Evolutionary conservation across 495 filamentous ascomycete species (phyloP), one percentile per base, ranked within the genome.

Genomic region (Xanthoparmelia taractica): DNA sequence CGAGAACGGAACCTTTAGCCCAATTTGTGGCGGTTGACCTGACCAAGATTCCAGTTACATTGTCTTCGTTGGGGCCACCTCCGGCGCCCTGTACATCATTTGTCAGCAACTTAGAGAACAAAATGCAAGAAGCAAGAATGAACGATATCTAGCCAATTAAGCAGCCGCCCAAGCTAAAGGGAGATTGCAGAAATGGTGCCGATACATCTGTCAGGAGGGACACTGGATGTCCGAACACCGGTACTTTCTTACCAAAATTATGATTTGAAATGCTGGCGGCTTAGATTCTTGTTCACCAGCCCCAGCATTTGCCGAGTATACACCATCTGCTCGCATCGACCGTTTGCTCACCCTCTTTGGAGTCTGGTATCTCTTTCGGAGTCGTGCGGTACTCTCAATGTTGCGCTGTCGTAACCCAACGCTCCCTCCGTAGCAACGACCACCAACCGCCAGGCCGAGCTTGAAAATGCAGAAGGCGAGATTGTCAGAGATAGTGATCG

Each of bases 11-110:
- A 37, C 87, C 85, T 68, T 83, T 87, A 29, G 80, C 70, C 94
- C 94, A 98, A 47, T 80, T 79, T 38, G 85, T 83, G n/a, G 85
- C 78, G 11, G 85, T 80, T 3, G 92, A 92, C 55, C 93, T 88
- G 48, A 97, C 87, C 2, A 98, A 83, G 41, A 97, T 81, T 13
- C 91, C 91, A 5, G 94, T 97, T 5, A 92, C 87, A 68, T 90
- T 89, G 69, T 91, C 85, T 77, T 98, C 94, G 66, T 82, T 82
- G 13, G 94, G 94, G 36, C 94, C 94, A 67, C 94, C 94, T 58
- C 90, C 91, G 36, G 90, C 85, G 60, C 94, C 94, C 92, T 97
- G 73, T 60, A 48, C 37, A 69, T 60, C 40, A 58, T 58, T 54
- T 64, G 63, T 65, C 58, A 60, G 63, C 63, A 58, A 58, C 59